phyloP scores from a whole-genome alignment of 305 asterid species.

The Fraxinus sp. region DNA sequence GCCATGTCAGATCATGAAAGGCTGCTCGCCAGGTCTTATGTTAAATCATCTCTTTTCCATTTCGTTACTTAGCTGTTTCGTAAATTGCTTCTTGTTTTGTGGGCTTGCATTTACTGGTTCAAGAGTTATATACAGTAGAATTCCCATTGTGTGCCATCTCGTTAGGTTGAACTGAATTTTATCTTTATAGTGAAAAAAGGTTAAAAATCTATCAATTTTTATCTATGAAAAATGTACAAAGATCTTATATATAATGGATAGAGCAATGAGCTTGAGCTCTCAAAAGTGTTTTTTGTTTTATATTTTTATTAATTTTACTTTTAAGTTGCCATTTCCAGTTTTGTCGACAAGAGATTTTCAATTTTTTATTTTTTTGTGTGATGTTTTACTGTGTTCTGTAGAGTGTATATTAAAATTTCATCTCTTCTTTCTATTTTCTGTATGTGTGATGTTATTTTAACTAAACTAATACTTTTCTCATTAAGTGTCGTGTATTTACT shows the following conservation, averaged over 20 bases:
- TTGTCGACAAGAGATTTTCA: neutral
- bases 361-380: too few species aligned
- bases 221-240: neutral
- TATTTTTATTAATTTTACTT: neutral
- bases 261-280: neutral
- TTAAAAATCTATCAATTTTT: too few species aligned
- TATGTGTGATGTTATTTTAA: neutral
- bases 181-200: neutral
- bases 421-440: neutral
- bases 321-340: neutral
- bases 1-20: slow-evolving; percentile 83
- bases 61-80: neutral
- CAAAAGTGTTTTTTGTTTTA: neutral
- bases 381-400: neutral
- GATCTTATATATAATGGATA: neutral
- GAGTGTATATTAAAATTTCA: neutral
- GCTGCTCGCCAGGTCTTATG: slow-evolving; percentile 63
- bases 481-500: slow-evolving; percentile 4
- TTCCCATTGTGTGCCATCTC: neutral
- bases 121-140: neutral
- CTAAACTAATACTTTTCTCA: neutral
- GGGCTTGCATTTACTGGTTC: neutral
- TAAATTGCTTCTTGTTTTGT: neutral
- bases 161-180: neutral
- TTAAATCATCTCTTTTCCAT: slow-evolving; percentile 12